phyloP scores from a whole-genome alignment of 495 filamentous ascomycete genomes.

The Haplographium delicatum region DNA sequence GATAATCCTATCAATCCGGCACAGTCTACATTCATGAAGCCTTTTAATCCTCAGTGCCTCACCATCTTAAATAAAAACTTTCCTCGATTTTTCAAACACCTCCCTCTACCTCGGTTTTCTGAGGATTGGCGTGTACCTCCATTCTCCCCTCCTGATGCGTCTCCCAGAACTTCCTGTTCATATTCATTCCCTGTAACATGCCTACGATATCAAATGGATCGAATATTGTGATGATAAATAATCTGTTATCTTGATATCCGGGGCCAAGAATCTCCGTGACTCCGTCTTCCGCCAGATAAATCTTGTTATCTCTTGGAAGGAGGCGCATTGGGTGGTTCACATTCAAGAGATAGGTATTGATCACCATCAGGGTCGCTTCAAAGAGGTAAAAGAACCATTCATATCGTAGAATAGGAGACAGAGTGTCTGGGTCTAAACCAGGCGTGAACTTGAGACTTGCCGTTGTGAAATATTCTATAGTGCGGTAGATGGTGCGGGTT shows the following conservation, averaged over 20 bases:
- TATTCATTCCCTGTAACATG: conserved; percentile 44
- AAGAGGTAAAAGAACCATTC: conserved; percentile 75
- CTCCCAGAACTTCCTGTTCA: conserved; percentile 28
- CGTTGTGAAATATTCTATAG: conserved; percentile 53
- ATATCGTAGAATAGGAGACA: conserved; percentile 54
- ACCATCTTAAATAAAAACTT: no score
- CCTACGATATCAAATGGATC: conserved; percentile 67
- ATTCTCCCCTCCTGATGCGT: conserved; percentile 14
- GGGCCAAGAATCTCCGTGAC: conserved; percentile 58
- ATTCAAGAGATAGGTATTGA: conserved; percentile 57
- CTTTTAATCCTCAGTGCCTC: no score
- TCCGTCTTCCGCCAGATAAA: conserved; percentile 61
- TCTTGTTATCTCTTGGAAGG: conserved; percentile 56
- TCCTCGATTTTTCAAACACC: no score
- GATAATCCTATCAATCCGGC: no score
- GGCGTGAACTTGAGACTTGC: conserved; percentile 3
- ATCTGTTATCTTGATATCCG: conserved; percentile 54
- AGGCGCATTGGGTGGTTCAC: conserved; percentile 55
- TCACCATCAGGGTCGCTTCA: conserved; percentile 59
- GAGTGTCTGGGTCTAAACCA: conserved; percentile 10
- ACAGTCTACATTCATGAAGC: no score
- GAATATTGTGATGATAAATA: conserved; percentile 48
- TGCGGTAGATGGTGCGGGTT: conserved; percentile 60
- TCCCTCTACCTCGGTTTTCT: background rate
- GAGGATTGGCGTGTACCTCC: background rate